A percentile compares a stretch with the other conserved stretches of the same genome.
These are phyloP conservation scores for Saccharomycopsis hybrid DNA, from an alignment of 1,139 yeast species.

Conservation along the genomic window DNA sequence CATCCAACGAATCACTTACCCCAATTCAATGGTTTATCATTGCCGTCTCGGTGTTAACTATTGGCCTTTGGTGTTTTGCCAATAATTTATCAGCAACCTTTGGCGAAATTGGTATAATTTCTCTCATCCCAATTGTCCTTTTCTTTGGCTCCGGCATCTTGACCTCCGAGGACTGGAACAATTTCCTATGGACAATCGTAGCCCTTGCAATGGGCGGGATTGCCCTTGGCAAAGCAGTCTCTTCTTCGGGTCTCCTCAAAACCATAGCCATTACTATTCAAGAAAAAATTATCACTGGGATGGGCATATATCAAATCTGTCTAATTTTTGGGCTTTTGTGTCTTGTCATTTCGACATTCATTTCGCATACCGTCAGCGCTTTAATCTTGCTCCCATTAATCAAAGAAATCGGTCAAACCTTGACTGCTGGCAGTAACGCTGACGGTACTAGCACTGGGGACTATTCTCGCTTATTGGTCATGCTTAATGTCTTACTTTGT, in stretches of 20 bases:
- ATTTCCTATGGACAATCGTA: slow-evolving; percentile 73
- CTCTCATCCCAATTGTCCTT: slow-evolving; percentile 56
- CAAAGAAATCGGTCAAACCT: slow-evolving; percentile 56
- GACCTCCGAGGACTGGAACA: slow-evolving; percentile 59
- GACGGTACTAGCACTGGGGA: slow-evolving; percentile 28
- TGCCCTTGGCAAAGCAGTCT: slow-evolving; percentile 68
- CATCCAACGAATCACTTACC: slow-evolving; percentile 52
- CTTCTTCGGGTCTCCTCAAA: slow-evolving; percentile 60
- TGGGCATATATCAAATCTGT: slow-evolving; percentile 52
- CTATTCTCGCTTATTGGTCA: slow-evolving; percentile 56
- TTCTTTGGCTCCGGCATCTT: slow-evolving; percentile 68
- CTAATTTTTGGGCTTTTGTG: slow-evolving; percentile 62
- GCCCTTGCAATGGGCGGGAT: slow-evolving; percentile 76
- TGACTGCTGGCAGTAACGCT: slow-evolving; percentile 35
- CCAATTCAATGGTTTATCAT: slow-evolving; percentile 60
- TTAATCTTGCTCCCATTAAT: slow-evolving; percentile 65
- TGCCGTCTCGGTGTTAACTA: slow-evolving; percentile 45
- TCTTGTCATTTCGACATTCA: slow-evolving; percentile 66
- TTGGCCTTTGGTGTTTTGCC: slow-evolving; percentile 66
- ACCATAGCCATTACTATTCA: slow-evolving; percentile 58
- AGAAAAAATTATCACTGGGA: slow-evolving; percentile 42
- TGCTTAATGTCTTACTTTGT: slow-evolving; percentile 60
- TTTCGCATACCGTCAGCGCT: slow-evolving; percentile 74
- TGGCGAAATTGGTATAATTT: slow-evolving; percentile 69
- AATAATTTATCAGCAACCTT: slow-evolving; percentile 47